Base-by-base conservation (phyloP, 768 basidiomycete species). In the Xanthoconium stramineum region DNA sequence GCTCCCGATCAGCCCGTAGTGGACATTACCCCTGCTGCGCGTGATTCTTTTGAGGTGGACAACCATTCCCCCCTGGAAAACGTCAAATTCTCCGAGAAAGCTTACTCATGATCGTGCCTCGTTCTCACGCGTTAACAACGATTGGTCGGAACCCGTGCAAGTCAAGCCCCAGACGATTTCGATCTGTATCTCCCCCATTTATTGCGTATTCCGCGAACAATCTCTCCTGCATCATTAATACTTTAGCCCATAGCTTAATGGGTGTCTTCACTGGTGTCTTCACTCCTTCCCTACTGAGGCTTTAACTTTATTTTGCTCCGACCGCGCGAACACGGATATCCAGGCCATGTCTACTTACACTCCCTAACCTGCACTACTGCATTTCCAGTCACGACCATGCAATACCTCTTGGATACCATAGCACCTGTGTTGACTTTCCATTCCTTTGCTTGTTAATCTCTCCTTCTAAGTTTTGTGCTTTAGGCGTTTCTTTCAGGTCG, bases 1-100 rank as follows among this genome's bases (percentile, higher is more conserved):
- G 79, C 61, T 5, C 52, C 57, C 35, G 70, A 83, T 58, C 74
- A 80, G 33, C 75, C 76, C 55, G 69, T 67, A 35, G 79, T 83
- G 24, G 71, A 72, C 24, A 76, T 74, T 24, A 66, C 73, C n/a
- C 76, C 77, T 30, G 66, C 73, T 29, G 77, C 75, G 55, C 76
- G 72, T 48, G 72, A 76, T 38, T 80, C 78, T 9, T 74, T 78
- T 50, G 73, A 74, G 35, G 73, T 69, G 14, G 69, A 60, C 30
- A 78, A 78, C 45, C 68, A 63, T 13, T 67, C 74, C 37, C 76
- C 72, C 17, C 53, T 75, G 64, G 79, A 82, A 52, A 76, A 75
- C 36, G 59, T 58, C 56, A 65, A 73, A 43, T 70, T 72, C 5
- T 66, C 66, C n/a, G 82, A 83, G 64, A 81, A 83, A 65, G 74